Evolutionary conservation across 2,329 filamentous ascomycete genomes (phyloP).

Genomic region (Botrytis cinerea): DNA sequence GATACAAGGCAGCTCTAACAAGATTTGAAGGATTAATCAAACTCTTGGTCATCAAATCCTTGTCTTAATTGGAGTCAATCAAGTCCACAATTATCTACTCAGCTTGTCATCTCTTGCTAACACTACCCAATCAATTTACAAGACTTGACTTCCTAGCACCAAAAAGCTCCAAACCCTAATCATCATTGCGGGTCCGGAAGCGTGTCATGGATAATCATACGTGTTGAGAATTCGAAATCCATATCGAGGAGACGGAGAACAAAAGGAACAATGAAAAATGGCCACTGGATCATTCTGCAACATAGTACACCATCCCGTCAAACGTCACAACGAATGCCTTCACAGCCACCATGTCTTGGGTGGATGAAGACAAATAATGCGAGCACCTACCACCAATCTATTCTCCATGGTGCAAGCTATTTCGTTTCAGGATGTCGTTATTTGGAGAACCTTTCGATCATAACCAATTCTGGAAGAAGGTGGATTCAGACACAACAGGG

Average conservation of each 20-base stretch:
- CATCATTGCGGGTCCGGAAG: neutral
- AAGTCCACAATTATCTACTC: neutral
- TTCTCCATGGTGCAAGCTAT: neutral
- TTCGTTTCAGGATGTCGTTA: neutral
- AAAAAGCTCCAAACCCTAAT: neutral
- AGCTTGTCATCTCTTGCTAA: neutral
- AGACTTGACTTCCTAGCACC: neutral
- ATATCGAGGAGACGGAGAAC: neutral
- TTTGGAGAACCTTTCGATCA: neutral
- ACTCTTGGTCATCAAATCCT: neutral
- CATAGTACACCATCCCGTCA: neutral
- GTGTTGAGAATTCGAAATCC: neutral
- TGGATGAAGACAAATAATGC: neutral
- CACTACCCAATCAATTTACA: neutral
- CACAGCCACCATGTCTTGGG: neutral
- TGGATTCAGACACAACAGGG: neutral
- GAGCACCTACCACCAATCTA: neutral
- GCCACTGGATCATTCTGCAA: neutral
- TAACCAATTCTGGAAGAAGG: neutral
- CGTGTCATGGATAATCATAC: neutral
- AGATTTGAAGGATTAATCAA: neutral
- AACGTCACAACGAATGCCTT: neutral
- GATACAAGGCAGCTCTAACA: neutral
- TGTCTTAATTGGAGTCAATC: neutral
- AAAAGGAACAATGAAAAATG: neutral